These are phyloP conservation scores for Ustilago esculenta DNA, from an alignment of 1,284 basidiomycete species.

Conservation along the genomic window DNA sequence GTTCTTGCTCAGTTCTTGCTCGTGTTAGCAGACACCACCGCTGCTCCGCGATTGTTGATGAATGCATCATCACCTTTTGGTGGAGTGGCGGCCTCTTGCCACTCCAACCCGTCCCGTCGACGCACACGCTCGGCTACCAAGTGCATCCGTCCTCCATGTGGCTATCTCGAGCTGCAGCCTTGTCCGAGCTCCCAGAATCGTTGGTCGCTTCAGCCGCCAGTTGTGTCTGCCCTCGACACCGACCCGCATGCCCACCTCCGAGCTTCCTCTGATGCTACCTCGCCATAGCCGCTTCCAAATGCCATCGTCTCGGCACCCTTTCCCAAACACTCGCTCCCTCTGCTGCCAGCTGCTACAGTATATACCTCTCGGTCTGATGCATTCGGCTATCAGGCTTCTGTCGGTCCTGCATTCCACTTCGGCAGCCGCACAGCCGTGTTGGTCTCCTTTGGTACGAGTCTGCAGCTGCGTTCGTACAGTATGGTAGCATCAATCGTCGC, in stretches of 20 bases:
- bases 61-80: too few species aligned
- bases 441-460: constrained; percentile 14
- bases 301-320: neutral
- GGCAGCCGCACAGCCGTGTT: neutral
- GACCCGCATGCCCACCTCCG: constrained; percentile 35
- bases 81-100: too few species aligned
- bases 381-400: constrained; percentile 4
- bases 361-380: neutral
- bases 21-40: too few species aligned
- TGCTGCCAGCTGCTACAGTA: neutral
- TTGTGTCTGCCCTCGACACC: constrained; percentile 14
- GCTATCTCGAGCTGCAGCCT: constrained; percentile 17
- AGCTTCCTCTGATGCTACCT: constrained; percentile 14
- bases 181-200: constrained; percentile 21
- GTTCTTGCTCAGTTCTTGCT: neutral
- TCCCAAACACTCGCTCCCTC: neutral
- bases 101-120: too few species aligned
- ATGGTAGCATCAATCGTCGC: too few species aligned
- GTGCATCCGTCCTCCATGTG: neutral
- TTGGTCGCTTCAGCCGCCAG: constrained; percentile 1
- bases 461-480: too few species aligned
- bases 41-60: too few species aligned
- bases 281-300: neutral
- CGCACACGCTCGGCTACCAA: constrained; percentile 10
- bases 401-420: constrained; percentile 21